Evolutionary conservation across 768 basidiomycete species (phyloP), one percentile per base, ranked within the genome.

Genomic region (Termitomyces sp.): DNA sequence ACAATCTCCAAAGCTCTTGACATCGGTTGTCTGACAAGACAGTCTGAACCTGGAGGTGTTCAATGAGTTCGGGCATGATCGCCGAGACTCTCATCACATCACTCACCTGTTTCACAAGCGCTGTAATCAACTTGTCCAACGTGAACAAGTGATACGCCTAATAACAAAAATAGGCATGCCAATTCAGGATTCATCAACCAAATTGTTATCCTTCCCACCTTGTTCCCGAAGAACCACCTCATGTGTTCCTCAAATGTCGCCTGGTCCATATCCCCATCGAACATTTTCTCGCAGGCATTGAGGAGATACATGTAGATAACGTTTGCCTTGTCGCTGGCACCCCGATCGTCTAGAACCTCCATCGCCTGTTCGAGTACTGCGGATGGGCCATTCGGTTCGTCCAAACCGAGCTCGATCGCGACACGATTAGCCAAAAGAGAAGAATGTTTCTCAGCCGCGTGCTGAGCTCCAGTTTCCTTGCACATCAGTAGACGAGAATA

Each of bases 141-240:
- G 97, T 98, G 74, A 96, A 98, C 65, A 96, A 75, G 57, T 88
- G 83, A 76, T 94, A 98, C 4, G 94, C 95, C 88, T 96, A 78
- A 65, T 66, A 79, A 65, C 66, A 79, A 52, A 39, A 57, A 75
- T 72, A 73, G 73, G 42, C 51, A 33, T 62, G 62, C 42, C 52
- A 50, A 59, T 48, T 57, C 61, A 59, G 22, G 22, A 55, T 11
- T 24, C 15, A 15, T 32, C 15, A 42, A 22, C 63, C 62, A 55
- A 53, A 65, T 18, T 42, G 24, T 39, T 3, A 13, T 52, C 57
- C 28, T n/a, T 5, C 80, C 64, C 73, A 90, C 90, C 83, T 88
- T 89, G 63, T 87, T 93, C 36, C 92, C 91, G 77, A 94, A 95
- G 76, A 96, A 91, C 85, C 93, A 92, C 65, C 97, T 79, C 86